Base-by-base conservation (phyloP, 495 filamentous ascomycete genomes). In the Antarctomyces pellizariae region DNA sequence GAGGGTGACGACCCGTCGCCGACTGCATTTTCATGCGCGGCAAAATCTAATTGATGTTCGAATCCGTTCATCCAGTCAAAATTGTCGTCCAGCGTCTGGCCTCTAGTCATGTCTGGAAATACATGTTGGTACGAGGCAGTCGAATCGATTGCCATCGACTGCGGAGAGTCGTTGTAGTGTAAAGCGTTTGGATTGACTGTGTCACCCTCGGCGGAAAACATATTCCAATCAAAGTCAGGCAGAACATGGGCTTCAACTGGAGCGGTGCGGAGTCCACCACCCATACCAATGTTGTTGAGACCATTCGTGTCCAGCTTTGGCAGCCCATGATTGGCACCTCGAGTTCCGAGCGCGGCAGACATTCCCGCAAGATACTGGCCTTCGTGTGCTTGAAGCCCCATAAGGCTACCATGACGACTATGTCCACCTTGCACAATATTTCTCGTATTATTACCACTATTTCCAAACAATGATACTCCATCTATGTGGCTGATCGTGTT, bases 401-500 rank as follows among this genome's bases (percentile, higher is more conserved):
- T 54, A 16, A 78, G 49, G 41, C 71, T 76, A 16, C 62, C 57
- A 36, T 75, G 70, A 25, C 67, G 71, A 34, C 62, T 58, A 45
- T 71, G 57, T 12, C 46, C 49, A 16, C 45, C 30, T 24, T 52
- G 45, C 18, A 39, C n/a, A 1, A 14, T 22, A 24, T 13, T 26
- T 34, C 36, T 31, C 11, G 64, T 53, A 36, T 64, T 69, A 16
- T 63, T 48, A 22, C 64, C 60, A 23, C 71, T 67, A 31, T 76
- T 55, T 36, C 84, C 56, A 31, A 67, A 61, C 41, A 92, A 57
- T 16, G 76, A 66, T 25, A 65, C 54, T 16, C 60, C 65, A 46
- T 93, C 89, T 25, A 95, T 67, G 49, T 95, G 89, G 45, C 83
- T 84, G 44, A 95, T 92, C 17, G 86, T 99, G 41, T 95, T 93